Evolutionary conservation across 164 flowering plant species (phyloP).

Genomic region (Aristolochia californica): DNA sequence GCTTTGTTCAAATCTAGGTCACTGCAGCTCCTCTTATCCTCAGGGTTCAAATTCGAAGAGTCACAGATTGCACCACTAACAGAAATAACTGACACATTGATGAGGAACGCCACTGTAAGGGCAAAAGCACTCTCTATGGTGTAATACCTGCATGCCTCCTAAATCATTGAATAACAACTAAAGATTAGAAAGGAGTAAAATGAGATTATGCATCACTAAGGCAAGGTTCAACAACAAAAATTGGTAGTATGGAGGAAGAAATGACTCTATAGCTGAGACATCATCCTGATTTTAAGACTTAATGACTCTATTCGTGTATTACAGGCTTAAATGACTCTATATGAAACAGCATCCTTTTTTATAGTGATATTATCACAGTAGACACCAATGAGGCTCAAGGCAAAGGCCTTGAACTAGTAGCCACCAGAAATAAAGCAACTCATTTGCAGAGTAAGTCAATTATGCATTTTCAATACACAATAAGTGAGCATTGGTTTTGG

Average conservation of each 20-base stretch:
- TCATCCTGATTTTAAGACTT: too few relatives aligned
- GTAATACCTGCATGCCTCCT: conserved; percentile 92
- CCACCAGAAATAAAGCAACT: too few relatives aligned
- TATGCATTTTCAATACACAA: neutral
- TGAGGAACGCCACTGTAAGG: conserved; percentile 67
- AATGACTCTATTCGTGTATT: too few relatives aligned
- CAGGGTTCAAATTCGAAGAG: conserved; percentile 39
- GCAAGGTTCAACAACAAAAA: too few relatives aligned
- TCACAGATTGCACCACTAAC: conserved; percentile 86
- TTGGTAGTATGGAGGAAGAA: too few relatives aligned
- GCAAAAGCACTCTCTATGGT: conserved; percentile 88
- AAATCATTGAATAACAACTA: conserved; percentile 3
- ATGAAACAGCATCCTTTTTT: too few relatives aligned
- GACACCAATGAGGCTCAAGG: too few relatives aligned
- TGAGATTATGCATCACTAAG: too few relatives aligned
- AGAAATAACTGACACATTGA: conserved; percentile 75
- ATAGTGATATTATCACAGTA: too few relatives aligned
- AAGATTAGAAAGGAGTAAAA: neutral
- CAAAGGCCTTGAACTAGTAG: too few relatives aligned
- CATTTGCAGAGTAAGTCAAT: neutral
- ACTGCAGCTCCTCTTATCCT: conserved; percentile 47
- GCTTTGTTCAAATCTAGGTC: conserved; percentile 78
- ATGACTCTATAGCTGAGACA: too few relatives aligned
- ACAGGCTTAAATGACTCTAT: too few relatives aligned
- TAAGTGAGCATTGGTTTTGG: neutral